Evolutionary conservation across 225 moss, liverwort and hornwort species (phyloP).

Genomic region (Neckera pumila): DNA sequence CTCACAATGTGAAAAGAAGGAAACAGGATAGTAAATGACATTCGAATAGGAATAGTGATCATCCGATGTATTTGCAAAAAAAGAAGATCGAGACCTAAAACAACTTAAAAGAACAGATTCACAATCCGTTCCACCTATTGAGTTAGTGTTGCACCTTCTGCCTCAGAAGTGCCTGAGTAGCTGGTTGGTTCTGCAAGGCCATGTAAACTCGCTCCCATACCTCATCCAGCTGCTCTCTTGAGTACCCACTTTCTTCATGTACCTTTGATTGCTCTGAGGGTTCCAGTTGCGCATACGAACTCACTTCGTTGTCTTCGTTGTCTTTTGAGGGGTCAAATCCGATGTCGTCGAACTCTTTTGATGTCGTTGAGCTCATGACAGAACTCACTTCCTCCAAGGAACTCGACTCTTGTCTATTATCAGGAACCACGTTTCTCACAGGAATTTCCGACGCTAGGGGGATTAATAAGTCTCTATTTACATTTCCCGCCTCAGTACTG

Average conservation of each 20-base stretch:
- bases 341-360: not conserved
- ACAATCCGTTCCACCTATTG: not conserved
- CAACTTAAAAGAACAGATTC: not conserved
- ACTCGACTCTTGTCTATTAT: not conserved
- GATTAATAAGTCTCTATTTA: not conserved
- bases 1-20: not conserved
- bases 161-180: conserved; percentile 61
- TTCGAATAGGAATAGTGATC: not conserved
- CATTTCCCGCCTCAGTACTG: not conserved
- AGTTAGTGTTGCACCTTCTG: conserved; percentile 43
- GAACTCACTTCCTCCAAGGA: not conserved
- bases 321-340: not conserved
- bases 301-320: not conserved
- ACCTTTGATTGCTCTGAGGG: not conserved
- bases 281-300: not conserved
- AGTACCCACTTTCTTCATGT: conserved; percentile 1
- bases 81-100: not conserved
- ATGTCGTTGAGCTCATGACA: not conserved
- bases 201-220: conserved; percentile 49
- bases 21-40: not conserved
- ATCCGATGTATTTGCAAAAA: not conserved
- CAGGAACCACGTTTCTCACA: not conserved
- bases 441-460: not conserved
- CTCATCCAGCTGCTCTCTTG: conserved; percentile 29
- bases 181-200: conserved; percentile 56